Base-by-base conservation (phyloP, 352 stramenopile genomes). In the Saprolegnia parasitica region DNA sequence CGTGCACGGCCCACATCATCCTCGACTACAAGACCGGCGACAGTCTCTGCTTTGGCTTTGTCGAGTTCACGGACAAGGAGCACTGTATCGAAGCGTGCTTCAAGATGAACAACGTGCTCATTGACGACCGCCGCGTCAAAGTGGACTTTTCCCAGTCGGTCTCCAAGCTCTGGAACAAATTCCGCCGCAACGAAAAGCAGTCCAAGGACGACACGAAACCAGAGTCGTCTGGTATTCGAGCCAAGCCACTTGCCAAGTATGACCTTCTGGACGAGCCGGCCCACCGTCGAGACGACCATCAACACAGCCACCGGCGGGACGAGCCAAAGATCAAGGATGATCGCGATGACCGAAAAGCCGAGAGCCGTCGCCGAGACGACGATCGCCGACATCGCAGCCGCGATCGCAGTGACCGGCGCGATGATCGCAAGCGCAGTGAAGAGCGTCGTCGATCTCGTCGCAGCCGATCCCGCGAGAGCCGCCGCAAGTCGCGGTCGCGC, bases 51-150 rank as follows among this genome's bases (percentile, higher is more conserved):
- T 99, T 99, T 79, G 97, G 96, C 5, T 99, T 99, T 78, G 90
- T 99, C 16, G 96, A 99, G 81, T 99, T 99, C 78, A 92, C 88
- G 40, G 92, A 93, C 56, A 90, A 97, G 4, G 76, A 96, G 55
- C 83, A 97, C 71, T 98, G 95, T 63, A 86, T 96, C 63, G 84
- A 98, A 76, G 98, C 98, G 10, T 99, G 98, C 76, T 97, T 98
- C 68, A 99, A 99, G 87, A 99, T 99, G 98, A 99, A 99, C 81
- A 99, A 99, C 83, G 96, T 98, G 15, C 76, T 99, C 26, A 89
- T 99, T 21, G 98, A 99, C 80, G 97, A 99, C 75, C 87, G 97
- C 21, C 88, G 96, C 37, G 90, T 95, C 65, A 95, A 95, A 74
- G 87, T 95, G 29, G 97, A 99, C 77, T 99, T 99, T 67, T 98